Conservation (phyloP, 2,329 filamentous ascomycete genomes). For the Pseudogymnoascus sp. region DNA sequence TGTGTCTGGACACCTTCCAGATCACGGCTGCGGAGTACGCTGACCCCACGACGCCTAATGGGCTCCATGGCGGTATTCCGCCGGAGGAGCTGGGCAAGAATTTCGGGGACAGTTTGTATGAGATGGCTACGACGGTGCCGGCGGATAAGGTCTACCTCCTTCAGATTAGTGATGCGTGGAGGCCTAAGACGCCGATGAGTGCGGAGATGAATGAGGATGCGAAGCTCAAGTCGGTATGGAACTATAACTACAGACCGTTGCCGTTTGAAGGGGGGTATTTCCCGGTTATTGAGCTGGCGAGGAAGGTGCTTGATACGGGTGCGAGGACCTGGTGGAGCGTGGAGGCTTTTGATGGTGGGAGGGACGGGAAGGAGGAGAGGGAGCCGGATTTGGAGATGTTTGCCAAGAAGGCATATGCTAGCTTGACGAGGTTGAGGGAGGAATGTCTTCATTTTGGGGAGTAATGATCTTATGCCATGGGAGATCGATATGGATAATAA, state of each 20-base stretch:
- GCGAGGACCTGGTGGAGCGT: constrained; percentile 57
- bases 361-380: constrained; percentile 45
- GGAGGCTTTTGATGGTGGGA: constrained; percentile 59
- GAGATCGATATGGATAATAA: neutral
- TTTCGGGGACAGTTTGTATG: constrained; percentile 46
- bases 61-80: constrained; percentile 34
- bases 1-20: constrained; percentile 75
- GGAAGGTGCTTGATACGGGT: constrained; percentile 58
- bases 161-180: constrained; percentile 69
- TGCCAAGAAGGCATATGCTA: constrained; percentile 40
- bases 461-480: neutral
- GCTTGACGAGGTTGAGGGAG: neutral
- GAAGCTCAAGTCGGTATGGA: constrained; percentile 58
- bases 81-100: constrained; percentile 37
- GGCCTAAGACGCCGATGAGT: constrained; percentile 45
- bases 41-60: constrained; percentile 57
- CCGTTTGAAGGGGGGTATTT: constrained; percentile 65
- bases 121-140: constrained; percentile 49
- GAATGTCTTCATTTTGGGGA: neutral
- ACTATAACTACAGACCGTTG: constrained; percentile 59
- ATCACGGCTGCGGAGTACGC: constrained; percentile 64
- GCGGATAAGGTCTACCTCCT: constrained; percentile 64
- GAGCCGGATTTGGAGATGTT: constrained; percentile 37
- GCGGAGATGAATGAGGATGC: constrained; percentile 42
- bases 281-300: constrained; percentile 54